A percentile compares a stretch with the other conserved stretches of the same genome.
These are phyloP conservation scores for Didymosphaeria variabile DNA, from an alignment of 2,329 filamentous ascomycete genomes.

Conservation along the genomic window DNA sequence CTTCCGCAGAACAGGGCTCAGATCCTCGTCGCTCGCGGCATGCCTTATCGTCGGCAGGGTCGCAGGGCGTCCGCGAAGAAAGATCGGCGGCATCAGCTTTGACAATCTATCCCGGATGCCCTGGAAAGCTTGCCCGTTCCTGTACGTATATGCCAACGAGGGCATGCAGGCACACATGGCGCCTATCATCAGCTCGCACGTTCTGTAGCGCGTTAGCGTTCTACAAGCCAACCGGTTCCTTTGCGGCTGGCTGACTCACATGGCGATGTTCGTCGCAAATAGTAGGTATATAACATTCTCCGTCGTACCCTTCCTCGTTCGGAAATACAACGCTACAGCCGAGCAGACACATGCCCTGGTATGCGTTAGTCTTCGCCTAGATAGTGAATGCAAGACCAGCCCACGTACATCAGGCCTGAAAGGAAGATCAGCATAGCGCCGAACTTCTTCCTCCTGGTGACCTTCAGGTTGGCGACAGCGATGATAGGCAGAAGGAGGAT, in stretches of 20 bases:
- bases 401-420: slow-evolving; percentile 15
- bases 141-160: slow-evolving; percentile 10
- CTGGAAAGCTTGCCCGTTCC: slow-evolving; percentile 3
- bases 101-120: background rate
- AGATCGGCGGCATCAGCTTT: background rate
- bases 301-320: background rate
- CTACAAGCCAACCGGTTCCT: background rate
- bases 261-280: slow-evolving; percentile 4
- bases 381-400: background rate
- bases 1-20: background rate
- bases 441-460: slow-evolving; percentile 7
- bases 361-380: background rate
- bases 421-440: slow-evolving; percentile 19
- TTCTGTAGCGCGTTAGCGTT: slow-evolving; percentile 4
- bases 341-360: slow-evolving; percentile 10
- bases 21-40: background rate
- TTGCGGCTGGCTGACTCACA: slow-evolving; percentile 3
- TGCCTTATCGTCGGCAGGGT: background rate
- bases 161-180: slow-evolving; percentile 12
- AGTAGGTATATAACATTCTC: background rate
- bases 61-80: background rate
- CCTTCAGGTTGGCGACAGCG: slow-evolving; percentile 5
- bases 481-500: slow-evolving; percentile 20
- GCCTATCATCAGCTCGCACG: slow-evolving; percentile 9
- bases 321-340: slow-evolving; percentile 6